phyloP scores from a whole-genome alignment of 257 asterid species.

The Cinchona pubescens region DNA sequence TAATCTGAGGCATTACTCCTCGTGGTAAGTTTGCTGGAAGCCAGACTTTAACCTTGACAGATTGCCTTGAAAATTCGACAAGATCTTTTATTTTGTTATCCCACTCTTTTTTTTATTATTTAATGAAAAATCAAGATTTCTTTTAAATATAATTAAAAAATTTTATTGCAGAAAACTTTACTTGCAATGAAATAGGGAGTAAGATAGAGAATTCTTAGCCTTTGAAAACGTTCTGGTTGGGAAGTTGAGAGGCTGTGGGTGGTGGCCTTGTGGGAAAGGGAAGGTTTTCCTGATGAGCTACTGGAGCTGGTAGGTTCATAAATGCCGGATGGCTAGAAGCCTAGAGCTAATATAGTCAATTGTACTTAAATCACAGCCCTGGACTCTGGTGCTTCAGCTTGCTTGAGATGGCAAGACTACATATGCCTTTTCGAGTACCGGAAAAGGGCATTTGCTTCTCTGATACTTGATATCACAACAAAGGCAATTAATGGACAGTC shows the following conservation, averaged over 20 bases:
- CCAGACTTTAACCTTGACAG: background rate
- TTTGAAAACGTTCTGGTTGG: too few relatives aligned
- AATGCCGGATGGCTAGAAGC: background rate
- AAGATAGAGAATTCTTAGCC: too few relatives aligned
- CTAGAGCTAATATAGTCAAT: too few relatives aligned
- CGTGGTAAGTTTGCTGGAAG: background rate
- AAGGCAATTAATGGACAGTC: background rate
- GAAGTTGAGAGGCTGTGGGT: background rate
- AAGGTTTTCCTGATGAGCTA: background rate
- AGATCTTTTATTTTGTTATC: too few relatives aligned
- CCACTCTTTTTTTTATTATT: too few relatives aligned
- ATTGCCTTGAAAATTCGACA: too few relatives aligned
- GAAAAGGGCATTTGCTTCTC: background rate
- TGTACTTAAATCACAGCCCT: too few relatives aligned
- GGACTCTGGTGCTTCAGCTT: too few relatives aligned
- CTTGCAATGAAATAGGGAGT: too few relatives aligned
- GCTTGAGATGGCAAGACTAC: background rate
- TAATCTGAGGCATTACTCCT: background rate
- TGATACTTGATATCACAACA: background rate
- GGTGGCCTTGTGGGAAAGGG: background rate
- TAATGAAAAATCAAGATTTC: too few relatives aligned
- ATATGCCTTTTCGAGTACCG: background rate
- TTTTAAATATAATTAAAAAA: too few relatives aligned
- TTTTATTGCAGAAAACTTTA: too few relatives aligned
- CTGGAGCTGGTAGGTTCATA: background rate